These are phyloP conservation scores for Cercophora scortea DNA, from an alignment of 495 filamentous ascomycete genomes.

Conservation along the genomic window DNA sequence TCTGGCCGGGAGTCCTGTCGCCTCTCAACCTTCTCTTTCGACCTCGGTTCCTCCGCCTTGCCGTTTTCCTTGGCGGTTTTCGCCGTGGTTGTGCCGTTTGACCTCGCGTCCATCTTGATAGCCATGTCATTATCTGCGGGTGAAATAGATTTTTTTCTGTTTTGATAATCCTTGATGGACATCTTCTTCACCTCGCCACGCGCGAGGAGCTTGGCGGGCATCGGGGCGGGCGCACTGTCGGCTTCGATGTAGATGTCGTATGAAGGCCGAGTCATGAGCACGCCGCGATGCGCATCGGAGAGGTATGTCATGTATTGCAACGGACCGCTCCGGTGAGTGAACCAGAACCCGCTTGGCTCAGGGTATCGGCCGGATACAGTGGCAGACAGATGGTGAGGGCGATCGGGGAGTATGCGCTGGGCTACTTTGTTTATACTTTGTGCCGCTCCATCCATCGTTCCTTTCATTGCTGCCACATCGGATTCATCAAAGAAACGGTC, in stretches of 20 bases:
- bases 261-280: constrained; percentile 35
- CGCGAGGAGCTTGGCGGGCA: constrained; percentile 17
- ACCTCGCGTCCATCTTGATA: constrained; percentile 10
- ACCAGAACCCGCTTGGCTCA: constrained; percentile 28
- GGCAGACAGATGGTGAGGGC: constrained; percentile 36
- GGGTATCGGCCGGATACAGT: constrained; percentile 29
- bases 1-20: constrained; percentile 13
- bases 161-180: constrained; percentile 40
- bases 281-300: constrained; percentile 37
- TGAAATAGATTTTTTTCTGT: constrained; percentile 33
- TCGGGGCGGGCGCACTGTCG: constrained; percentile 13
- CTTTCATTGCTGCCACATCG: constrained; percentile 25
- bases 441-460: constrained; percentile 44
- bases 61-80: constrained; percentile 6
- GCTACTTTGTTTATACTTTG: constrained; percentile 35
- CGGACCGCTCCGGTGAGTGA: constrained; percentile 24
- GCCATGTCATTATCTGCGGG: constrained; percentile 26
- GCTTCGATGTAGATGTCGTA: constrained; percentile 37
- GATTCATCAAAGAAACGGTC: constrained; percentile 12
- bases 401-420: constrained; percentile 33
- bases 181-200: constrained; percentile 36
- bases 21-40: constrained; percentile 15
- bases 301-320: constrained; percentile 39
- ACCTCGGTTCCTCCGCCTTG: constrained; percentile 11
- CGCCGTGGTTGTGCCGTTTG: constrained; percentile 9